Evolutionary conservation across 2,329 filamentous ascomycete species (phyloP), one percentile per base, ranked within the genome.

Genomic region (Alternaria incomplexa): DNA sequence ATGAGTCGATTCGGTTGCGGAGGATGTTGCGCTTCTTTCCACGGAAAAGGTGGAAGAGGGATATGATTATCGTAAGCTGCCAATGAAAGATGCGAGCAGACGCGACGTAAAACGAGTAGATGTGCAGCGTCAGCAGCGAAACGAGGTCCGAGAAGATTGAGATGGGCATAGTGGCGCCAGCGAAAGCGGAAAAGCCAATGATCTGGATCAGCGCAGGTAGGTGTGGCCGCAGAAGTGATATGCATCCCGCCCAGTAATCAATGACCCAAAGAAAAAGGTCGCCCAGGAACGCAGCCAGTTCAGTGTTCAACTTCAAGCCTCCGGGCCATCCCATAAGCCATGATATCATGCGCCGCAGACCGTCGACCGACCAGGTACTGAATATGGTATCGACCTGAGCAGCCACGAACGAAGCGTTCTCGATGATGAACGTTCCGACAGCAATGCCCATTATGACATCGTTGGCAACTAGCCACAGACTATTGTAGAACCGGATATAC

Each of bases 401-500:
- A 2, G 93, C 93, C 2, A 97, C 93, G 85, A 91, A 93, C 58
- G 89, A 86, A 2, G 93, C 90, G 73, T 99, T 97, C 77, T 99
- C 96, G 65, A 98, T 95, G 65, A 99, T 97, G 79, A 97, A 99
- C 1, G 93, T 97, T 0, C 96, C 96, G 8, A 99, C 82, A 2
- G 96, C 96, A 69, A 99, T 97, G 25, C 96, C 96, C 63, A 99
- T 98, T 68, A 99, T 99, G 50, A 99, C 91, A 81, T 99, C 96
- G 82, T 99, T 99, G 28, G 94, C 94, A 22, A 99, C 96, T 9
- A 99, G 91, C 96, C 96, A 99, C 5, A 99, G 84, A 74, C 93
- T 97, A 79, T 99, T 99, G 83, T 98, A 99, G 81, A 99, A 99
- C 15, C 96, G 91, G 69, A 99, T 99, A 79, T 99, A 99, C 79